phyloP scores from a whole-genome alignment of 2,329 filamentous ascomycete genomes.

The Pseudopithomyces chartarum region DNA sequence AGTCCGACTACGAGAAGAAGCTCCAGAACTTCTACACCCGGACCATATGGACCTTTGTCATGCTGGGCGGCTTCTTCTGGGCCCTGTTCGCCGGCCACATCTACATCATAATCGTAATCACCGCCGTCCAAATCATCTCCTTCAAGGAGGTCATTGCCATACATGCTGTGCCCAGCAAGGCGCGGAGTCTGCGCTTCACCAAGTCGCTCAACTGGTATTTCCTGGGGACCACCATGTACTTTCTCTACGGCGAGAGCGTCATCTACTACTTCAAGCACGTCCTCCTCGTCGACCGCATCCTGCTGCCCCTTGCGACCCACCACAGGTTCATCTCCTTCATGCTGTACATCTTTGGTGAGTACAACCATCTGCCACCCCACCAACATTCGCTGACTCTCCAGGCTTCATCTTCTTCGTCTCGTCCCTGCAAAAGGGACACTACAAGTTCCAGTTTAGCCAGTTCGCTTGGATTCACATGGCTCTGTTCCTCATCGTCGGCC shows the following conservation, averaged over 20 bases:
- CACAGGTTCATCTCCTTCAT: conserved; percentile 99
- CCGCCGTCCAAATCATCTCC: conserved; percentile 90
- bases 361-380: neutral
- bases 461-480: conserved; percentile 99
- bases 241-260: conserved; percentile 96
- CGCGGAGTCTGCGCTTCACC: conserved; percentile 87
- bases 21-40: conserved; percentile 97
- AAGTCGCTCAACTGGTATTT: conserved; percentile 99
- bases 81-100: conserved; percentile 96
- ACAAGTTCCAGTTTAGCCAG: conserved; percentile 98
- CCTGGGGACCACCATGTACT: conserved; percentile 98
- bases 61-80: conserved; percentile 92
- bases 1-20: conserved; percentile 93
- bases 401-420: conserved; percentile 98
- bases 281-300: conserved; percentile 88
- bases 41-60: conserved; percentile 96
- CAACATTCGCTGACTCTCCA: conserved; percentile 47
- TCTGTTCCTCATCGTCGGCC: conserved; percentile 94
- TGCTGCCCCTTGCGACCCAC: conserved; percentile 92
- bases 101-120: conserved; percentile 93
- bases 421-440: conserved; percentile 92
- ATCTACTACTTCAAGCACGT: conserved; percentile 99
- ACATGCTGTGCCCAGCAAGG: conserved; percentile 88
- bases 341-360: conserved; percentile 89
- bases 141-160: conserved; percentile 99